Evolutionary conservation across 2,329 filamentous ascomycete species (phyloP).

Genomic region (Claviceps maximensis): DNA sequence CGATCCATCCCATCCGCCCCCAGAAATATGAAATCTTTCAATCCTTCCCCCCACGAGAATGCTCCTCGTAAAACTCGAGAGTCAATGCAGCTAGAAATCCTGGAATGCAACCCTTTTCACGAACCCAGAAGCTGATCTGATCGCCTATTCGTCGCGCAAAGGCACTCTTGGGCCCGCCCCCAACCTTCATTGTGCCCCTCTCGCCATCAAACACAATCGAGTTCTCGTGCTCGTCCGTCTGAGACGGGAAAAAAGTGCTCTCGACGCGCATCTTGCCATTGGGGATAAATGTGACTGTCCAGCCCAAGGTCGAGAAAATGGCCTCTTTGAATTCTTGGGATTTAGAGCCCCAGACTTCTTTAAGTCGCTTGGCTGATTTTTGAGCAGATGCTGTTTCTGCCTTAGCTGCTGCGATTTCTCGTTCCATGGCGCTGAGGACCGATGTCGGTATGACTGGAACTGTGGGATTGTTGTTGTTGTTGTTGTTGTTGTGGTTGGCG

Average conservation of each 20-base stretch:
- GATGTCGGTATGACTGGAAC: conserved; percentile 60
- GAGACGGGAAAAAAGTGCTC: conserved; percentile 64
- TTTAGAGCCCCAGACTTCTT: conserved; percentile 86
- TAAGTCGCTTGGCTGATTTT: conserved; percentile 74
- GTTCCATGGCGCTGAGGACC: conserved; percentile 60
- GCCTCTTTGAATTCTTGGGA: conserved; percentile 91
- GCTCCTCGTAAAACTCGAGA: conserved; percentile 80
- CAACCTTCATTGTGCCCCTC: conserved; percentile 94
- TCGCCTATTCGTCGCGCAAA: conserved; percentile 79
- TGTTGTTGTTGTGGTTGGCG: too few relatives aligned
- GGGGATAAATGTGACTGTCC: conserved; percentile 92
- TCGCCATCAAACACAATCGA: conserved; percentile 82
- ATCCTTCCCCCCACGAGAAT: conserved; percentile 12
- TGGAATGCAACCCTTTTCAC: conserved; percentile 84
- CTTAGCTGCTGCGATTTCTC: conserved; percentile 61
- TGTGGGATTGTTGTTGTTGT: conserved; percentile 24
- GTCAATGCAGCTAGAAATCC: conserved; percentile 86
- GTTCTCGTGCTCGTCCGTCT: conserved; percentile 56
- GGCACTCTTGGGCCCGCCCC: conserved; percentile 70
- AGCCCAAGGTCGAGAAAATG: conserved; percentile 81
- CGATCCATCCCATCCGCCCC: too few relatives aligned
- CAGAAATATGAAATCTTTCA: not conserved
- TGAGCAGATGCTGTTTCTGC: conserved; percentile 58
- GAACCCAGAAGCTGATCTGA: conserved; percentile 90
- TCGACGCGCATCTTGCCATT: conserved; percentile 93